These are phyloP conservation scores for Striga asiatica DNA, from an alignment of 257 asterid species.

Conservation along the genomic window DNA sequence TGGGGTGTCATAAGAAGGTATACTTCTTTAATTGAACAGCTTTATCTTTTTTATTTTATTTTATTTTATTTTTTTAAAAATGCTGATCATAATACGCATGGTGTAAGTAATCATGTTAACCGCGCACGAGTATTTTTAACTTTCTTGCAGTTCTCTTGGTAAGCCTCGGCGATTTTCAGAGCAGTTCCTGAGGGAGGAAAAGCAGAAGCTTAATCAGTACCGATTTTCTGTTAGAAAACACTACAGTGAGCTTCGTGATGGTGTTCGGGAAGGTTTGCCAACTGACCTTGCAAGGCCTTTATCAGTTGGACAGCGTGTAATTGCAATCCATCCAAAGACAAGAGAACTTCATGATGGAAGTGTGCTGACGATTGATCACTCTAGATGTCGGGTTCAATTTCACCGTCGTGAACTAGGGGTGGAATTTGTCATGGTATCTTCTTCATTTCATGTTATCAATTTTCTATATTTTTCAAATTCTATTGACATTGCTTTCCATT, in stretches of 20 bases:
- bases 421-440: conserved; percentile 91
- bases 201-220: conserved; percentile 76
- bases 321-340: conserved; percentile 90
- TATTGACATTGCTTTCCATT: no score
- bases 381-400: conserved; percentile 80
- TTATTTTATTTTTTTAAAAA: neutral
- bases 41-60: no score
- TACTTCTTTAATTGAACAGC: conserved; percentile 9
- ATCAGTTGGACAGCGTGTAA: conserved; percentile 90
- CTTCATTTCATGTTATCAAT: no score
- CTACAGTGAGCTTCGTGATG: conserved; percentile 80
- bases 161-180: conserved; percentile 91
- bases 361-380: conserved; percentile 84
- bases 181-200: conserved; percentile 90
- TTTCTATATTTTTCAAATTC: no score
- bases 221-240: conserved; percentile 81
- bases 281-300: conserved; percentile 89
- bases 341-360: conserved; percentile 90
- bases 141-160: conserved; percentile 74
- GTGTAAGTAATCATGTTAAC: neutral
- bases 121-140: conserved; percentile 1
- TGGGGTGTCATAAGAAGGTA: conserved; percentile 97
- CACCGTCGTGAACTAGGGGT: conserved; percentile 87
- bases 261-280: conserved; percentile 77
- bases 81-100: no score